A percentile compares a stretch with the other conserved stretches of the same genome.
phyloP scores from a whole-genome alignment of 2,329 filamentous ascomycete genomes.

The Penicillium rolfsii region DNA sequence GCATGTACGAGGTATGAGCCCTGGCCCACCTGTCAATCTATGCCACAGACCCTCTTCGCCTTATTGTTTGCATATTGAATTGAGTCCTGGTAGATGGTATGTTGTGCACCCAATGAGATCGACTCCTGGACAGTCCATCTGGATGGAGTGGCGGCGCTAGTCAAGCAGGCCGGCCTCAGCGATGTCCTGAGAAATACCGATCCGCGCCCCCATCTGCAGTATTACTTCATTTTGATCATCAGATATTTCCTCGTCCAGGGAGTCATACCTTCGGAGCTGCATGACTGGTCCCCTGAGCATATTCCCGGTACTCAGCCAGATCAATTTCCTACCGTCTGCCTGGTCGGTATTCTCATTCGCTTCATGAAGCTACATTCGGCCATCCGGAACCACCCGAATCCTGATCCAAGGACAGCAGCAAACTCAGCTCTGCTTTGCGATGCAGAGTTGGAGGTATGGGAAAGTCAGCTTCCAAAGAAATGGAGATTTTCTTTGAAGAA shows the following conservation, averaged over 20 bases:
- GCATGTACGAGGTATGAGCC: slow-evolving; percentile 28
- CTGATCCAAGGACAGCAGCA: slow-evolving; percentile 7
- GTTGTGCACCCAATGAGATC: slow-evolving; percentile 17
- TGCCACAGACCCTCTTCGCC: not conserved
- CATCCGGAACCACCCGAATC: slow-evolving; percentile 9
- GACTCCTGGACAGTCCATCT: slow-evolving; percentile 29
- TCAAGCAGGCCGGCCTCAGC: slow-evolving; percentile 17
- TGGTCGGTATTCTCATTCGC: slow-evolving; percentile 29
- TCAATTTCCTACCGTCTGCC: slow-evolving; percentile 14
- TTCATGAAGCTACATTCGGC: slow-evolving; percentile 22
- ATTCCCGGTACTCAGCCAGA: slow-evolving; percentile 4
- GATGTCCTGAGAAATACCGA: slow-evolving; percentile 3
- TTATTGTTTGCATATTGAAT: not conserved
- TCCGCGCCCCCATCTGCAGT: slow-evolving; percentile 22
- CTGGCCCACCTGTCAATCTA: not conserved
- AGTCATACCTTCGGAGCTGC: slow-evolving; percentile 15
- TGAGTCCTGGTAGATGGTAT: slow-evolving; percentile 26
- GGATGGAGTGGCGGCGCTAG: slow-evolving; percentile 25
- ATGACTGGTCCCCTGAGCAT: slow-evolving; percentile 18
- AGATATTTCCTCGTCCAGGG: slow-evolving; percentile 24
- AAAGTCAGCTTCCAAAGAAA: slow-evolving; percentile 18
- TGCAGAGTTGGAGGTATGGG: slow-evolving; percentile 26
- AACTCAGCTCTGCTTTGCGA: slow-evolving; percentile 20
- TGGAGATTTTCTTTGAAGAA: slow-evolving; percentile 21
- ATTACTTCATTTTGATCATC: slow-evolving; percentile 23